Evolutionary conservation across 2,329 filamentous ascomycete species (phyloP), one percentile per base, ranked within the genome.

Genomic region (Alternaria metachromatica): DNA sequence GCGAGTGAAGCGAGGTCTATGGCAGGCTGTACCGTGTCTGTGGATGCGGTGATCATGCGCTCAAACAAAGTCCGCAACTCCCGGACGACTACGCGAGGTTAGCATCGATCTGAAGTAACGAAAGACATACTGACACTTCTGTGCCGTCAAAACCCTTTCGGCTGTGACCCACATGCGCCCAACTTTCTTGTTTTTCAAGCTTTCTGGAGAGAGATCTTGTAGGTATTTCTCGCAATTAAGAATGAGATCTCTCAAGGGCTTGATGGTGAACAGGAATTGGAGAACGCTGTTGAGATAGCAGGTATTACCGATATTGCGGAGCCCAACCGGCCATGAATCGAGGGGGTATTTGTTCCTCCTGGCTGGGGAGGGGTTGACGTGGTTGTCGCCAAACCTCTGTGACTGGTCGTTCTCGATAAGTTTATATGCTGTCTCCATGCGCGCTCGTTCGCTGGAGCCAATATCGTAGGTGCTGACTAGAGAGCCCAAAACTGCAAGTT

Each of bases 221-320:
- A 90, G 88, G 72, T 90, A 87, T 5, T 88, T 80, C 25, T 95
- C 89, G 69, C 92, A 93, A 54, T 93, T 85, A 62, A 96, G 84
- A 4, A 97, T 89, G 68, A 97, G 87, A 6, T 96, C 87, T 54
- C 95, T 88, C 28, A 98, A 85, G 3, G 92, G 89, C 65, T 89
- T 90, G 59, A 98, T 88, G 0, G 94, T 96, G 78, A 97, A 97
- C 69, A 97, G 91, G 76, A 97, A 98, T 73, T 99, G 96, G 10
- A 99, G 85, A 53, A 99, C 87, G 80, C 95, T 98, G 83, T 99
- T 99, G 58, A 99, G 86, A 74, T 99, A 99, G 79, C 96, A 99
- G 0, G 96, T 99, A 75, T 99, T 99, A 63, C 96, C 94, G 61
- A 98, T 97, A 72, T 98, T 99, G 67, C 90, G 87, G 6, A 98